Conservation (phyloP, 805 yeast species). For the Wickerhamiella kurtzmanii region DNA sequence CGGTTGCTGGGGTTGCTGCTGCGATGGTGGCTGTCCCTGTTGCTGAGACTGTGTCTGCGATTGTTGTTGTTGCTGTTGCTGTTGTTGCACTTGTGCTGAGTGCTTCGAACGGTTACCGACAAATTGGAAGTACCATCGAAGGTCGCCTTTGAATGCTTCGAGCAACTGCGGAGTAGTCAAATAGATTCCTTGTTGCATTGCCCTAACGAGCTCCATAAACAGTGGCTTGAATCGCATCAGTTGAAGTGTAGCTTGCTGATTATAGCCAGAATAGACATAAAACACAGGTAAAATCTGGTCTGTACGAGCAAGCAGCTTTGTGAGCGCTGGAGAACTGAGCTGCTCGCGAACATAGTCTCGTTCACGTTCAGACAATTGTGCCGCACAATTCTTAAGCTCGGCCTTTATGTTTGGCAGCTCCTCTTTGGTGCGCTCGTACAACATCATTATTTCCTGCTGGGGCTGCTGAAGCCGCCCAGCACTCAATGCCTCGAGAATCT, state of each 20-base stretch:
- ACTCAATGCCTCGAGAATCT: slow-evolving; percentile 15
- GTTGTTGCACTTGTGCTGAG: slow-evolving; percentile 14
- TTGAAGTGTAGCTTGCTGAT: slow-evolving; percentile 60
- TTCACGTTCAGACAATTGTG: slow-evolving; percentile 46
- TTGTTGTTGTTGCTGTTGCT: slow-evolving; percentile 13
- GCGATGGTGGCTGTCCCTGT: slow-evolving; percentile 20
- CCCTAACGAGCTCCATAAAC: slow-evolving; percentile 64
- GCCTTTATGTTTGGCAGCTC: slow-evolving; percentile 40
- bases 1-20: slow-evolving; percentile 21
- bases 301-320: slow-evolving; percentile 40
- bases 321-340: slow-evolving; percentile 35
- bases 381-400: slow-evolving; percentile 44
- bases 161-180: slow-evolving; percentile 62
- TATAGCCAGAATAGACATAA: slow-evolving; percentile 52
- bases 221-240: slow-evolving; percentile 66
- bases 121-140: slow-evolving; percentile 59
- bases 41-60: slow-evolving; percentile 1
- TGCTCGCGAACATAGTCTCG: slow-evolving; percentile 42
- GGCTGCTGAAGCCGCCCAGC: slow-evolving; percentile 50
- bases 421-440: slow-evolving; percentile 55
- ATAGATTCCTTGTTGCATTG: slow-evolving; percentile 47
- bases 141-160: slow-evolving; percentile 56
- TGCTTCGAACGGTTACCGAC: slow-evolving; percentile 37
- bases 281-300: slow-evolving; percentile 71
- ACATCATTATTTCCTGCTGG: slow-evolving; percentile 38